Conservation (phyloP, 768 basidiomycete genomes). For the Mycena alexandri region DNA sequence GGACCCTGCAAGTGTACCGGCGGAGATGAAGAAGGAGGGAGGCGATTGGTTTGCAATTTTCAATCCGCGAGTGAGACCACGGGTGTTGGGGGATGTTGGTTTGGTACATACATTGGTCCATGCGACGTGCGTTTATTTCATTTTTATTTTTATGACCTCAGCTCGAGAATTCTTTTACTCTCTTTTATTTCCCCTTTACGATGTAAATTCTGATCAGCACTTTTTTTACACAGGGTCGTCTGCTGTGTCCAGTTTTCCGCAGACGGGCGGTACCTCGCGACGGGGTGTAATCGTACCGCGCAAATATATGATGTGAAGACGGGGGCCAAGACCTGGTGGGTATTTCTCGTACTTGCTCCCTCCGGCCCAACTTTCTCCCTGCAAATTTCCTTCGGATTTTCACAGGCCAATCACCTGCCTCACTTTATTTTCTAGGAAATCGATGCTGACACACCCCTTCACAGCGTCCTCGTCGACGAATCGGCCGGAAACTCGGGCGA, state of each 20-base stretch:
- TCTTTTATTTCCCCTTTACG: too few species aligned
- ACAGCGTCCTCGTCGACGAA: constrained; percentile 84
- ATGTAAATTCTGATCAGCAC: neutral
- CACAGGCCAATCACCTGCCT: too few species aligned
- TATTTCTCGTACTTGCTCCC: constrained; percentile 20
- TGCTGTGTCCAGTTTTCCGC: constrained; percentile 97
- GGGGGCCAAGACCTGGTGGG: constrained; percentile 87
- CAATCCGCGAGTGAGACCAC: constrained; percentile 75
- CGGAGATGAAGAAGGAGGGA: constrained; percentile 75
- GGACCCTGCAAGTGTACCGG: constrained; percentile 59
- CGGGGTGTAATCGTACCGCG: constrained; percentile 93
- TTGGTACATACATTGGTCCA: constrained; percentile 87
- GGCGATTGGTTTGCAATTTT: constrained; percentile 90
- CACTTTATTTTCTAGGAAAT: too few species aligned
- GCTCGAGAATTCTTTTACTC: neutral
- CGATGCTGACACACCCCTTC: constrained; percentile 2
- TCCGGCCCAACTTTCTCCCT: too few species aligned
- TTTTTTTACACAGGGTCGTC: constrained; percentile 54
- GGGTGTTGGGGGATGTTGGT: constrained; percentile 74
- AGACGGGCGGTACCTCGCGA: constrained; percentile 92
- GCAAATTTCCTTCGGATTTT: too few species aligned
- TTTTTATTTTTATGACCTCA: constrained; percentile 1
- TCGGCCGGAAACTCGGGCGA: constrained; percentile 80
- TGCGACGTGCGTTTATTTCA: constrained; percentile 68
- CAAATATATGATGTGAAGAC: constrained; percentile 96